Evolutionary conservation across 139 green algal species (phyloP).

Genomic region (Tetradesmus obliquus): DNA sequence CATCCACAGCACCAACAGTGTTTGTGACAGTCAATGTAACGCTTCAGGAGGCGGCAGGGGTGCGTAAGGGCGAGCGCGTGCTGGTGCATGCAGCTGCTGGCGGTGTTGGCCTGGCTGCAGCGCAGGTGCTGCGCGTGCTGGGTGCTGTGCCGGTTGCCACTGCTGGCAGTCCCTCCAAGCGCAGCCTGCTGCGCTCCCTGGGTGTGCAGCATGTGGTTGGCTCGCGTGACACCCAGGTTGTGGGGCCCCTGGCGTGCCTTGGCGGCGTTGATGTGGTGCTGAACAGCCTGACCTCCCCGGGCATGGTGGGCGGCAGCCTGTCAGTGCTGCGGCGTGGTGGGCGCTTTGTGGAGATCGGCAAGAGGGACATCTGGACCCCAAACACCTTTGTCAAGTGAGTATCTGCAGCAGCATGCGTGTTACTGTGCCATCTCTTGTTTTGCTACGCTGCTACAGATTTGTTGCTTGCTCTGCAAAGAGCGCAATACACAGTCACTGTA

Average conservation of each 20-base stretch:
- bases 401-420: not conserved
- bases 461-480: not conserved
- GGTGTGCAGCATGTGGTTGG: constrained; percentile 62
- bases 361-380: constrained; percentile 89
- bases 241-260: constrained; percentile 18
- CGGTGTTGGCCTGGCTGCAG: constrained; percentile 79
- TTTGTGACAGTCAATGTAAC: constrained; percentile 77
- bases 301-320: constrained; percentile 87
- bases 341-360: constrained; percentile 87
- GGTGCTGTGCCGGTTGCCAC: constrained; percentile 65
- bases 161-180: constrained; percentile 71
- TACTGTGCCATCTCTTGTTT: not conserved
- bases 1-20: constrained; percentile 76
- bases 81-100: constrained; percentile 85
- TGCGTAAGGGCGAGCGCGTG: constrained; percentile 52
- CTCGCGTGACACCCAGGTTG: constrained; percentile 79
- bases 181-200: constrained; percentile 65
- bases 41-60: constrained; percentile 51
- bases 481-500: not conserved
- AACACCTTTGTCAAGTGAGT: not conserved
- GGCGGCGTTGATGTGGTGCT: constrained; percentile 71
- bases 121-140: constrained; percentile 65
- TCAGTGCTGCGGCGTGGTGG: constrained; percentile 67
- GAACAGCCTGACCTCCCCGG: constrained; percentile 92
- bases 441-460: too few species aligned